Conservation (phyloP, 805 yeast species). For the Myxozyma mucilagina region DNA sequence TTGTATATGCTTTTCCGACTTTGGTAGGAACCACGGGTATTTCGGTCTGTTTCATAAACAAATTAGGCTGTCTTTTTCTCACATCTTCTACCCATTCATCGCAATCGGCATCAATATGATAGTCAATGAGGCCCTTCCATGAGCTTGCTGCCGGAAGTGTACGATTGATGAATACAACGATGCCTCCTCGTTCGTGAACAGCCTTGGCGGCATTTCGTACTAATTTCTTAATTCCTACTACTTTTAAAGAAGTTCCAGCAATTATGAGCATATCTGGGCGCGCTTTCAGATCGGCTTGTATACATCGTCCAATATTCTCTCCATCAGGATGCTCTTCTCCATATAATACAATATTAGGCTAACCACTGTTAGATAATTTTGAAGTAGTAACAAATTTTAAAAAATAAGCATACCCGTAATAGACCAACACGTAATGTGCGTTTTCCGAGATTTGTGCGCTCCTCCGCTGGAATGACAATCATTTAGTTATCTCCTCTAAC, state of each 20-base stretch:
- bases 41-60: slow-evolving; percentile 44
- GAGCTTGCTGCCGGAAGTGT: slow-evolving; percentile 46
- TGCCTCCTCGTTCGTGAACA: slow-evolving; percentile 77
- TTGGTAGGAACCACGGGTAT: slow-evolving; percentile 11
- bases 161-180: slow-evolving; percentile 73
- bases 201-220: slow-evolving; percentile 67
- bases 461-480: slow-evolving; percentile 42
- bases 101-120: slow-evolving; percentile 76
- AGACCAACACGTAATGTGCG: slow-evolving; percentile 73
- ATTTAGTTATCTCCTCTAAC: not conserved
- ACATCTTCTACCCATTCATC: slow-evolving; percentile 72
- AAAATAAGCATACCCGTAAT: slow-evolving; percentile 46
- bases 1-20: not conserved
- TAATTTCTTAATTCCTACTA: slow-evolving; percentile 80
- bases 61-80: slow-evolving; percentile 55
- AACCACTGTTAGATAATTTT: not conserved
- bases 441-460: slow-evolving; percentile 67
- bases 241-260: slow-evolving; percentile 90
- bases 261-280: slow-evolving; percentile 80
- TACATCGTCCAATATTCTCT: slow-evolving; percentile 71
- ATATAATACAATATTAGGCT: slow-evolving; percentile 84
- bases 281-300: slow-evolving; percentile 57
- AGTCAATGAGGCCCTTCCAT: slow-evolving; percentile 77
- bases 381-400: no score
- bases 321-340: slow-evolving; percentile 93